phyloP scores from a whole-genome alignment of 2,329 filamentous ascomycete species.

The Aspergillus sclerotialis region DNA sequence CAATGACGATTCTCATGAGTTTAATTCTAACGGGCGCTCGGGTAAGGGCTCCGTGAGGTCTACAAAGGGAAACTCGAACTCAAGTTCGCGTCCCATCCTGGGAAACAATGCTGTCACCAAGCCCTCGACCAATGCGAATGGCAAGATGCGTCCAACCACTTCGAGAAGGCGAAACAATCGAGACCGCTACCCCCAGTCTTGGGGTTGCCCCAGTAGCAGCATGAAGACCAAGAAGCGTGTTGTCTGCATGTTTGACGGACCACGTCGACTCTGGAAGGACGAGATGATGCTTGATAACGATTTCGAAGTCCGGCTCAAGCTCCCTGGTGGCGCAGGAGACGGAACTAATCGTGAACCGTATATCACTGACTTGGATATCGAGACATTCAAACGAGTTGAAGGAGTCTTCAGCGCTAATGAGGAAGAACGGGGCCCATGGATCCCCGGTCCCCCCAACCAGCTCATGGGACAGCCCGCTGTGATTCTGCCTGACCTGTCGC shows the following conservation, averaged over 20 bases:
- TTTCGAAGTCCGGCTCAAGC: slow-evolving; percentile 81
- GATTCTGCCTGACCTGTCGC: slow-evolving; percentile 22
- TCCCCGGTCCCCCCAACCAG: slow-evolving; percentile 31
- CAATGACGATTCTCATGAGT: slow-evolving; percentile 47
- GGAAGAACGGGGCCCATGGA: slow-evolving; percentile 82
- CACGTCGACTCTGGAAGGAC: slow-evolving; percentile 85
- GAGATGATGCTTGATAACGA: slow-evolving; percentile 98
- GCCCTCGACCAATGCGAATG: slow-evolving; percentile 54
- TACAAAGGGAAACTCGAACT: slow-evolving; percentile 46
- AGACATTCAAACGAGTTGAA: slow-evolving; percentile 81
- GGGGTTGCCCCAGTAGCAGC: slow-evolving; percentile 85
- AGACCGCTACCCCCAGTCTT: slow-evolving; percentile 86
- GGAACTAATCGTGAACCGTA: slow-evolving; percentile 78
- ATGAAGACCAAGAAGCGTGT: slow-evolving; percentile 99
- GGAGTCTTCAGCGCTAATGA: slow-evolving; percentile 72
- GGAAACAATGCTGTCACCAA: slow-evolving; percentile 42
- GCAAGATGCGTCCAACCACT: slow-evolving; percentile 59
- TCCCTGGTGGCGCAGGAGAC: slow-evolving; percentile 68
- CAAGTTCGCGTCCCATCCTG: slow-evolving; percentile 45
- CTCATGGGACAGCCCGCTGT: slow-evolving; percentile 29
- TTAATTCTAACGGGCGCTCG: slow-evolving; percentile 34
- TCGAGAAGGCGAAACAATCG: slow-evolving; percentile 75
- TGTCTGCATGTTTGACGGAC: slow-evolving; percentile 84
- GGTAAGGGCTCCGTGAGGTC: slow-evolving; percentile 42
- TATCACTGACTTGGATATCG: slow-evolving; percentile 86